These are phyloP conservation scores for Salix suchowensis DNA, from an alignment of 345 rosid species.

Conservation along the genomic window DNA sequence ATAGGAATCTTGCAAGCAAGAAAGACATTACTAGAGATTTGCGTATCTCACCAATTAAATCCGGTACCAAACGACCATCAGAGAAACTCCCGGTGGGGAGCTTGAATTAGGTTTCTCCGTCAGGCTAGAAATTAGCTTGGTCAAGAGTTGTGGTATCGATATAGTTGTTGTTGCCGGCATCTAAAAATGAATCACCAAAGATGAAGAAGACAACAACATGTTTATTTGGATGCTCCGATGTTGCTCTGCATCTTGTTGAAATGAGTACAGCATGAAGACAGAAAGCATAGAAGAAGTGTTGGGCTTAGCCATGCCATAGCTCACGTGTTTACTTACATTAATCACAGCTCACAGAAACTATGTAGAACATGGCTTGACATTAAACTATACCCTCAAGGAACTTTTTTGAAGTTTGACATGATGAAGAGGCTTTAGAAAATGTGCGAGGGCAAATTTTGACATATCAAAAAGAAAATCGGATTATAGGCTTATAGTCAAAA, in stretches of 20 bases:
- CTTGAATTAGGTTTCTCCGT: constrained; percentile 66
- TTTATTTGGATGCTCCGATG: background rate
- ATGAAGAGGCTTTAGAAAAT: background rate
- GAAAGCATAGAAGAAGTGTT: constrained; percentile 9
- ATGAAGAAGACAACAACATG: constrained; percentile 41
- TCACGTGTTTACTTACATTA: background rate
- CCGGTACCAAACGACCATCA: constrained; percentile 69
- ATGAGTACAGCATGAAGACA: constrained; percentile 6
- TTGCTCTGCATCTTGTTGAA: constrained; percentile 12
- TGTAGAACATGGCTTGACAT: too few species aligned
- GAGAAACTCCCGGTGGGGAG: constrained; percentile 84
- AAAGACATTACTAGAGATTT: background rate
- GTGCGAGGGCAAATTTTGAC: background rate
- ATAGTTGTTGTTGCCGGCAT: constrained; percentile 84
- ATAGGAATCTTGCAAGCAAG: constrained; percentile 4
- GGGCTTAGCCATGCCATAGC: constrained; percentile 33
- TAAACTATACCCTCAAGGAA: too few species aligned
- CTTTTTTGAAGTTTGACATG: background rate
- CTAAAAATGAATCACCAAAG: constrained; percentile 79
- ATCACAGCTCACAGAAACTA: background rate
- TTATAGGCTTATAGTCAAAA: too few species aligned
- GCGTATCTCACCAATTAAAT: constrained; percentile 58
- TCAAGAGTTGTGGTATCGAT: constrained; percentile 68
- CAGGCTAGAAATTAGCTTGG: constrained; percentile 81
- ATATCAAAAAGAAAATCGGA: background rate